Evolutionary conservation across 148 eudicot species (phyloP).

Genomic region (Amaranthus hypochondriacus): DNA sequence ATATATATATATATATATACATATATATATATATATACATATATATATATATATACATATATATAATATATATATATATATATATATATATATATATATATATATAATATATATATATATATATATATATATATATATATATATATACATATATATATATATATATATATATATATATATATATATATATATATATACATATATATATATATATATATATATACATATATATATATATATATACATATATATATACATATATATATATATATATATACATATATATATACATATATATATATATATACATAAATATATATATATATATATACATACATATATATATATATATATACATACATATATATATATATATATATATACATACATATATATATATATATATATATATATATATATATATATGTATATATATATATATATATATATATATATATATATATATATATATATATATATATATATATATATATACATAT

Average conservation of each 20-base stretch:
- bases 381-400: no score
- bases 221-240: constrained; percentile 1
- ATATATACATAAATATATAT: no score
- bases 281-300: not conserved
- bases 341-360: no score
- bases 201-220: constrained; percentile 3
- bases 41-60: not conserved
- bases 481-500: no score
- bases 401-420: no score
- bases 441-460: no score
- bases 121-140: constrained; percentile 1
- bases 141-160: constrained; percentile 1
- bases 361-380: no score
- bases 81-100: not conserved
- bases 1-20: not conserved
- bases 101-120: constrained; percentile 3
- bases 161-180: constrained; percentile 3
- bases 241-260: constrained; percentile 1
- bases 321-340: no score
- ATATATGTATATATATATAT: no score
- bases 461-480: no score
- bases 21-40: not conserved
- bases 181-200: not conserved
- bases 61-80: not conserved
- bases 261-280: not conserved